These are phyloP conservation scores for Xylaria digitata DNA, from an alignment of 2,329 filamentous ascomycete genomes.

Conservation along the genomic window DNA sequence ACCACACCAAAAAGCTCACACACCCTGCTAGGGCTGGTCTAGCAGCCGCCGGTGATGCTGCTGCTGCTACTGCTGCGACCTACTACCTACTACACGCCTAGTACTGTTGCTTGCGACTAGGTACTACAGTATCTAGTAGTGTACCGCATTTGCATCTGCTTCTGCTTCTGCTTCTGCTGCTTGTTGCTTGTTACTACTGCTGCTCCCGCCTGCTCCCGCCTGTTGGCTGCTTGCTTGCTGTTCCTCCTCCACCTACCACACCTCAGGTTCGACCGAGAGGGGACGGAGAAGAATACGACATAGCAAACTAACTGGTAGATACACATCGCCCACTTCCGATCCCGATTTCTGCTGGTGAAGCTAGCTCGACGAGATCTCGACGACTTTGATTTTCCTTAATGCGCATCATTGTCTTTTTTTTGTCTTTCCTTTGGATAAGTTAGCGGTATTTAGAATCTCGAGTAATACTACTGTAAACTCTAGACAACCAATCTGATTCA, in stretches of 20 bases:
- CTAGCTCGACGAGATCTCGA: slow-evolving; percentile 16
- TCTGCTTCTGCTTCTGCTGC: slow-evolving; percentile 20
- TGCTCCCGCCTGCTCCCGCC: slow-evolving; percentile 12
- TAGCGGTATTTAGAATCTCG: slow-evolving; percentile 18
- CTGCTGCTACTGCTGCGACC: slow-evolving; percentile 19
- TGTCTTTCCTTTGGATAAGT: slow-evolving; percentile 17
- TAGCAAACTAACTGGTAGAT: slow-evolving; percentile 13
- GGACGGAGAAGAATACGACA: slow-evolving; percentile 35
- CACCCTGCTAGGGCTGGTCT: slow-evolving; percentile 12
- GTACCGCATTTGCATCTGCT: slow-evolving; percentile 12
- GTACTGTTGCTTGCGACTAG: background rate
- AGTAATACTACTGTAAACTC: slow-evolving; percentile 29
- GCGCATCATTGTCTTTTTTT: slow-evolving; percentile 9
- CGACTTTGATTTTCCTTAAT: slow-evolving; percentile 1
- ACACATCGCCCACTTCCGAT: slow-evolving; percentile 35
- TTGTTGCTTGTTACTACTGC: slow-evolving; percentile 12
- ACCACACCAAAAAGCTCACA: slow-evolving; percentile 26
- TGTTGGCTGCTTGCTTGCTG: slow-evolving; percentile 14
- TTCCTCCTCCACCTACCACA: slow-evolving; percentile 36
- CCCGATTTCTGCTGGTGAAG: slow-evolving; percentile 26
- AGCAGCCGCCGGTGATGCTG: slow-evolving; percentile 19
- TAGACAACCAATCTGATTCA: slow-evolving; percentile 39
- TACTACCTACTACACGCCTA: background rate
- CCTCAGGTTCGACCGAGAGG: slow-evolving; percentile 41
- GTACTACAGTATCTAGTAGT: slow-evolving; percentile 7